Percentiles rank a stretch among this genome's conserved stretches.
Evolutionary conservation across 1,284 basidiomycete genomes (phyloP).

Genomic region (Ganoderma resinaceum): DNA sequence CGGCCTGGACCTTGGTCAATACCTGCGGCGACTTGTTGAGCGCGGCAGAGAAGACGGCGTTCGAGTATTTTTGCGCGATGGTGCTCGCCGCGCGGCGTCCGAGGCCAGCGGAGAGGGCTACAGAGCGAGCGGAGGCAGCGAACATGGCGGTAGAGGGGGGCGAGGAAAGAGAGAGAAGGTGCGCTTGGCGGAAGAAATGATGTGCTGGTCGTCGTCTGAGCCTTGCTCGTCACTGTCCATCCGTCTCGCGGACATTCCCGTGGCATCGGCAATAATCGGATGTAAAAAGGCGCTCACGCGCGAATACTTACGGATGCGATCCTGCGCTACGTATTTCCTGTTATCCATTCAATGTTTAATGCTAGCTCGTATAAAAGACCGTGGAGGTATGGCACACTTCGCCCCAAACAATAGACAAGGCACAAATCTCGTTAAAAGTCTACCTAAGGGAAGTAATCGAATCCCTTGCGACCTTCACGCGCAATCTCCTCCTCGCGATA

Average conservation of each 20-base stretch:
- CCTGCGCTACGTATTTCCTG: too few relatives aligned
- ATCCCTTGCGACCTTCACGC: conserved; percentile 12
- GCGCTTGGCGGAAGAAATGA: conserved; percentile 15
- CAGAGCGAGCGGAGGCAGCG: conserved; percentile 53
- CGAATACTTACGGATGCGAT: too few relatives aligned
- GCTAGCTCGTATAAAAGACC: too few relatives aligned
- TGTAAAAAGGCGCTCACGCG: background rate
- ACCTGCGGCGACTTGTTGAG: conserved; percentile 83
- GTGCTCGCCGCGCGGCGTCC: conserved; percentile 74
- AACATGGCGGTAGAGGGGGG: conserved; percentile 40
- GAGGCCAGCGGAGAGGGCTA: conserved; percentile 50
- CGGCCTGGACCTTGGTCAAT: conserved; percentile 84
- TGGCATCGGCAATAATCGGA: conserved; percentile 20
- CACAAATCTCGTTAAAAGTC: background rate
- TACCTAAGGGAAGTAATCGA: conserved; percentile 18
- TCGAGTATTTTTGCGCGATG: conserved; percentile 92
- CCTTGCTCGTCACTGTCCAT: conserved; percentile 28
- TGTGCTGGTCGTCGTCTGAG: conserved; percentile 23
- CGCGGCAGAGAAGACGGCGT: conserved; percentile 92
- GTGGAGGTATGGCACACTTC: too few relatives aligned
- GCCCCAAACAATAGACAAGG: background rate
- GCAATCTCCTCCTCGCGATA: conserved; percentile 17
- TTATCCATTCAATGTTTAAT: too few relatives aligned
- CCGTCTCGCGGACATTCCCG: conserved; percentile 33
- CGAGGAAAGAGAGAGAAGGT: conserved; percentile 5